phyloP scores from a whole-genome alignment of 768 basidiomycete genomes.

The Collybia nuda region DNA sequence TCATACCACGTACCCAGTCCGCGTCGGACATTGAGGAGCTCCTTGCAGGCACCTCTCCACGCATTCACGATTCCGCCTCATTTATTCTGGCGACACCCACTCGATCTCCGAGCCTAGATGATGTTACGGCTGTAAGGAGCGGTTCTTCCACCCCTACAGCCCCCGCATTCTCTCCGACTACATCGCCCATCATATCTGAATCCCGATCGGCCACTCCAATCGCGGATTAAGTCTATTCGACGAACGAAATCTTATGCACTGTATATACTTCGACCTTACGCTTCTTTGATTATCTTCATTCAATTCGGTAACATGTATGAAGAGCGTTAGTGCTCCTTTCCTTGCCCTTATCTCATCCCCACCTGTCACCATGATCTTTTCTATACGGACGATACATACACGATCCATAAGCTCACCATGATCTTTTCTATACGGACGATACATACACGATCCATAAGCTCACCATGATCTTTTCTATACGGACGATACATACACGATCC shows the following conservation, averaged over 20 bases:
- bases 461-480: not conserved
- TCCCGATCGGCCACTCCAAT: constrained; percentile 12
- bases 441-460: not conserved
- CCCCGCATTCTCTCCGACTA: constrained; percentile 13
- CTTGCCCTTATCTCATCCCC: not conserved
- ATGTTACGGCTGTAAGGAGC: constrained; percentile 16
- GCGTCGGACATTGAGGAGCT: constrained; percentile 56
- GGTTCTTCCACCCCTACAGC: constrained; percentile 25
- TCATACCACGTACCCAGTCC: constrained; percentile 39
- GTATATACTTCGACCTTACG: not conserved
- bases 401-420: too few relatives aligned
- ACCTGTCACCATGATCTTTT: not conserved
- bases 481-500: not conserved
- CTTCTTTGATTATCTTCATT: constrained; percentile 7
- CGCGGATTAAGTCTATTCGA: not conserved
- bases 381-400: not conserved
- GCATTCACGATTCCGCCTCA: constrained; percentile 20
- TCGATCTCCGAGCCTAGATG: constrained; percentile 24
- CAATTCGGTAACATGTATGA: not conserved
- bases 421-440: not conserved
- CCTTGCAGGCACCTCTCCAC: constrained; percentile 34
- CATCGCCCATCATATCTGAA: constrained; percentile 1
- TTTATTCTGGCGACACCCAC: constrained; percentile 13
- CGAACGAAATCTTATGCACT: constrained; percentile 1
- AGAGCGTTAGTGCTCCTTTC: not conserved